Percentiles rank a stretch among this genome's conserved stretches.
Evolutionary conservation across 73 alveolate species (phyloP).

Genomic region (Tetrahymena thermophila): DNA sequence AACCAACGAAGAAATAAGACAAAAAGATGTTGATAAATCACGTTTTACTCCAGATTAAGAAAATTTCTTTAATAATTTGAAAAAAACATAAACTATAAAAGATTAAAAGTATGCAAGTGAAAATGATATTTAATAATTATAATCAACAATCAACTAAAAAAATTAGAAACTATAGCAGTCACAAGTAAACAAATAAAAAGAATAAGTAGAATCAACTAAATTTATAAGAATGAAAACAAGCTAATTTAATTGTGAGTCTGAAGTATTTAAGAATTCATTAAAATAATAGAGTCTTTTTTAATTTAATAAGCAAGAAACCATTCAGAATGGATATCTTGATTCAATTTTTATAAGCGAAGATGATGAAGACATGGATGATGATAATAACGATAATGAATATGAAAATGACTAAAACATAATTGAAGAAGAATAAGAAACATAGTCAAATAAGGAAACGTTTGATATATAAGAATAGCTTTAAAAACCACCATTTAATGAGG

Average conservation of each 20-base stretch:
- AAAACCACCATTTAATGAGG: no score
- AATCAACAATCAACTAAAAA: background rate
- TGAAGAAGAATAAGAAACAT: no score
- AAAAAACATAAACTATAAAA: background rate
- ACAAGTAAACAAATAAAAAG: no score
- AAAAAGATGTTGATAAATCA: no score
- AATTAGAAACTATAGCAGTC: background rate
- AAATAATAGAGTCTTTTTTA: background rate
- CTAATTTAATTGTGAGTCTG: background rate
- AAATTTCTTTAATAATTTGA: no score
- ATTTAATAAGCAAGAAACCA: background rate
- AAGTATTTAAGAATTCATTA: background rate
- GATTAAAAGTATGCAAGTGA: background rate
- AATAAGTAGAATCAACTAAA: background rate
- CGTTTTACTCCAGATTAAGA: background rate
- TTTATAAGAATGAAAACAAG: background rate
- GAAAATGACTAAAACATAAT: background rate
- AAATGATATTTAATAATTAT: background rate
- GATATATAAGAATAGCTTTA: no score
- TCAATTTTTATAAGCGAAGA: background rate
- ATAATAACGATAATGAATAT: background rate
- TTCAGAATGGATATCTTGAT: background rate
- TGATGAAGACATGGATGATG: background rate
- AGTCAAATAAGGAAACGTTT: no score
- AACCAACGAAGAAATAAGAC: background rate